phyloP scores from a whole-genome alignment of 345 rosid genomes.

The Eucalyptus cladocalyx region DNA sequence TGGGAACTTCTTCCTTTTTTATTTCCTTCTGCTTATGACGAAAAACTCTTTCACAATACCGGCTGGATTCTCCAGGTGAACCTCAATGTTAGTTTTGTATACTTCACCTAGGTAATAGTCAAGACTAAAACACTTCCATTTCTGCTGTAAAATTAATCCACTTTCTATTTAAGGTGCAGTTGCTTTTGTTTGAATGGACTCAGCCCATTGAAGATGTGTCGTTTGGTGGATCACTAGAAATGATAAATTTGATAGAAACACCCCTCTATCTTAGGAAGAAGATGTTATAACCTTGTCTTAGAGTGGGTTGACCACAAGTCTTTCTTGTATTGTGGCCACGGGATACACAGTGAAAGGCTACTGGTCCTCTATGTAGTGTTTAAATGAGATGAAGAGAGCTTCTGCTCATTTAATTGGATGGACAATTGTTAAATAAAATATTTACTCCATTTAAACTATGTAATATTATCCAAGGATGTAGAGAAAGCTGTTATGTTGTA shows the following conservation, averaged over 20 bases:
- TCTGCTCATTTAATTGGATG: neutral
- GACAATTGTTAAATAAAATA: neutral
- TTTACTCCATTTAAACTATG: neutral
- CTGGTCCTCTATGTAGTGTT: neutral
- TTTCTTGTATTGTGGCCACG: neutral
- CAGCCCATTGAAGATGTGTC: neutral
- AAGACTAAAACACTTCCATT: neutral
- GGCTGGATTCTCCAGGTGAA: conserved; percentile 31
- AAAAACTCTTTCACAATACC: conserved; percentile 24
- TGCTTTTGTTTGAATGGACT: neutral
- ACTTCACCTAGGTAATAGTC: neutral
- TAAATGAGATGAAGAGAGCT: neutral
- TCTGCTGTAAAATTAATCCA: neutral
- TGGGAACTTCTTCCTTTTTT: conserved; percentile 47
- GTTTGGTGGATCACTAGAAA: neutral
- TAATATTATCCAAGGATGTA: neutral
- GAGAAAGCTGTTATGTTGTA: neutral
- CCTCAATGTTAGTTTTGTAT: neutral
- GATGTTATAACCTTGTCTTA: neutral
- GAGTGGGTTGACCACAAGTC: neutral
- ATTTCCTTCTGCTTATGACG: conserved; percentile 22
- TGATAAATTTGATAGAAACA: neutral
- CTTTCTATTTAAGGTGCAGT: neutral
- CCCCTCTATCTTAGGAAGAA: neutral
- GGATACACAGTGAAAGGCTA: neutral